Conservation (phyloP, 331 rosid species). For the Malus hybrid region DNA sequence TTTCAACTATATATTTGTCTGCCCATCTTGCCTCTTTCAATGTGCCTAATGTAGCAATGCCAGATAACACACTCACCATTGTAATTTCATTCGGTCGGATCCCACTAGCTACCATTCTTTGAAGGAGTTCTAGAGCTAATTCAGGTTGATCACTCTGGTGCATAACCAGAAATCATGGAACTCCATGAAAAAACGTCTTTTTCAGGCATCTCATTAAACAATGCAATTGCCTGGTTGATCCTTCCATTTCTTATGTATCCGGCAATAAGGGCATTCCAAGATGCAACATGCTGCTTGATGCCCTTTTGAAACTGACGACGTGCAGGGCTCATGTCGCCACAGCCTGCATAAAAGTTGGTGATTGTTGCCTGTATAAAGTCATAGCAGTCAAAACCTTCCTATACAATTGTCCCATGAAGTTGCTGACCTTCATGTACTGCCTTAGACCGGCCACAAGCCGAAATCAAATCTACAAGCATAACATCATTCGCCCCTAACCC, state of each 20-base stretch:
- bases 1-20: slow-evolving; percentile 39
- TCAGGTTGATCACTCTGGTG: slow-evolving; percentile 61
- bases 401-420: slow-evolving; percentile 54
- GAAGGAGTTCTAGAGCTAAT: slow-evolving; percentile 71
- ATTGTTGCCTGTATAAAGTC: slow-evolving; percentile 69
- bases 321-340: slow-evolving; percentile 56
- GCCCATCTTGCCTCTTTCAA: slow-evolving; percentile 67
- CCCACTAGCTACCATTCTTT: slow-evolving; percentile 49
- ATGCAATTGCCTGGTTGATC: slow-evolving; percentile 48
- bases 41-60: slow-evolving; percentile 67
- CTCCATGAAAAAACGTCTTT: slow-evolving; percentile 89
- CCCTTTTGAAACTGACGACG: slow-evolving; percentile 55
- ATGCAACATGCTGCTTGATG: slow-evolving; percentile 57
- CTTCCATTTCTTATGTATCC: slow-evolving; percentile 57
- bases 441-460: slow-evolving; percentile 52
- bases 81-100: slow-evolving; percentile 76
- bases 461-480: slow-evolving; percentile 70
- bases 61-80: slow-evolving; percentile 80
- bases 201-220: slow-evolving; percentile 61
- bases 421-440: slow-evolving; percentile 50
- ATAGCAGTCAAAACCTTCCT: slow-evolving; percentile 63
- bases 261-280: slow-evolving; percentile 73
- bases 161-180: slow-evolving; percentile 70
- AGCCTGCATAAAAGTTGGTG: slow-evolving; percentile 68
- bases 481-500: slow-evolving; percentile 57